Conservation (phyloP, 2,329 filamentous ascomycete genomes). For the Lojkania enalia region DNA sequence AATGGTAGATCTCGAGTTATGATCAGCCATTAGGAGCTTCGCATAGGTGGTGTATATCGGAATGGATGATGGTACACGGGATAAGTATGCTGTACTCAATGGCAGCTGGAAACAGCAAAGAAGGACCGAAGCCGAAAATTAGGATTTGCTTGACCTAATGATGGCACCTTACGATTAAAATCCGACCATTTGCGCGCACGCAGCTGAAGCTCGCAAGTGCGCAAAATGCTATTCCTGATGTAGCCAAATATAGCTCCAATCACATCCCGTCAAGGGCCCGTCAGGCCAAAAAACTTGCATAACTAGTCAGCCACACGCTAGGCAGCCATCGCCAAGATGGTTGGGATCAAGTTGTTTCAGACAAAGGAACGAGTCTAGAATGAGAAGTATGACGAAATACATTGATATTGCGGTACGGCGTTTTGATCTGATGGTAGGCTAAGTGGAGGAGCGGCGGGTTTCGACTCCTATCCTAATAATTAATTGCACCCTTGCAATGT, state of each 20-base stretch:
- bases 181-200: no score
- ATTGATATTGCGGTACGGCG: no score
- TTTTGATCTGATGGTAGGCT: no score
- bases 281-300: background rate
- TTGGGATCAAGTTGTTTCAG: no score
- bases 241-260: constrained; percentile 1
- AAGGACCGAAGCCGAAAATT: background rate
- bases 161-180: background rate
- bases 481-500: no score
- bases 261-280: background rate
- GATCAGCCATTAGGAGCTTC: no score
- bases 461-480: no score
- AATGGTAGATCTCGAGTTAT: no score
- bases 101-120: background rate
- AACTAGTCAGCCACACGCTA: background rate
- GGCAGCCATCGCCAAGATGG: background rate
- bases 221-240: background rate
- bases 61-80: background rate
- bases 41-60: no score
- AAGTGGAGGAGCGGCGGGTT: no score
- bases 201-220: background rate
- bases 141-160: background rate
- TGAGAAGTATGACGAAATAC: no score
- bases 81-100: background rate
- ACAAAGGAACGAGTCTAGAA: no score